Evolutionary conservation across 768 basidiomycete genomes (phyloP).

Genomic region (Rubroboletus satanas): DNA sequence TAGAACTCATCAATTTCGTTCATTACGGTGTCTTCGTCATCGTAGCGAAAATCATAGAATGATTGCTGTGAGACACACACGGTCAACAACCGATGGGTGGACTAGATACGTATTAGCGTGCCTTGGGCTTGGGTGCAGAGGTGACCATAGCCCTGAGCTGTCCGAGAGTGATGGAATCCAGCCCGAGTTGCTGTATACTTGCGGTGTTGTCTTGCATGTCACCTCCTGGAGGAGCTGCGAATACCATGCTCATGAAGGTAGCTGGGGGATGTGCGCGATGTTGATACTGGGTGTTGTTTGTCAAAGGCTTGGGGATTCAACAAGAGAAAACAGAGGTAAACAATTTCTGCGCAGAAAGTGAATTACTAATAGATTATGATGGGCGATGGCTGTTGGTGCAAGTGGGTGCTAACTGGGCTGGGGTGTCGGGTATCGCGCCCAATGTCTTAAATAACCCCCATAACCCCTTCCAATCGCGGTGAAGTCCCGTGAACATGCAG

Average conservation of each 20-base stretch:
- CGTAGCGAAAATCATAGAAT: conserved; percentile 88
- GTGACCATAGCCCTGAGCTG: conserved; percentile 74
- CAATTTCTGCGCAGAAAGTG: background rate
- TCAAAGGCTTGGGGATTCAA: conserved; percentile 27
- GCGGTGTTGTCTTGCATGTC: conserved; percentile 32
- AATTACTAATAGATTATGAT: background rate
- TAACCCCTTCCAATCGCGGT: conserved; percentile 7
- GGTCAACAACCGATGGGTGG: conserved; percentile 17
- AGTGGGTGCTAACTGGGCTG: background rate
- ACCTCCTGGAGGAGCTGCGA: conserved; percentile 26
- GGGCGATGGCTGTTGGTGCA: background rate
- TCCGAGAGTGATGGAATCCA: conserved; percentile 76
- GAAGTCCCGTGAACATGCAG: conserved; percentile 1
- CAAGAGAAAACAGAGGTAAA: conserved; percentile 20
- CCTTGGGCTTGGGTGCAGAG: conserved; percentile 73
- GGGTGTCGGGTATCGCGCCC: background rate
- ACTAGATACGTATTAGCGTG: conserved; percentile 28
- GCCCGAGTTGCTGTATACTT: conserved; percentile 38
- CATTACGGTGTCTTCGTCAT: conserved; percentile 94
- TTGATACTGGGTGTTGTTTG: conserved; percentile 17
- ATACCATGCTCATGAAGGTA: conserved; percentile 32
- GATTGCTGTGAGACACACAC: conserved; percentile 55
- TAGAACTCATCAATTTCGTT: conserved; percentile 98
- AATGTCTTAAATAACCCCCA: background rate
- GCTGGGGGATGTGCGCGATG: background rate